Conservation (phyloP, 495 filamentous ascomycete species). For the Penicillium alfredii region DNA sequence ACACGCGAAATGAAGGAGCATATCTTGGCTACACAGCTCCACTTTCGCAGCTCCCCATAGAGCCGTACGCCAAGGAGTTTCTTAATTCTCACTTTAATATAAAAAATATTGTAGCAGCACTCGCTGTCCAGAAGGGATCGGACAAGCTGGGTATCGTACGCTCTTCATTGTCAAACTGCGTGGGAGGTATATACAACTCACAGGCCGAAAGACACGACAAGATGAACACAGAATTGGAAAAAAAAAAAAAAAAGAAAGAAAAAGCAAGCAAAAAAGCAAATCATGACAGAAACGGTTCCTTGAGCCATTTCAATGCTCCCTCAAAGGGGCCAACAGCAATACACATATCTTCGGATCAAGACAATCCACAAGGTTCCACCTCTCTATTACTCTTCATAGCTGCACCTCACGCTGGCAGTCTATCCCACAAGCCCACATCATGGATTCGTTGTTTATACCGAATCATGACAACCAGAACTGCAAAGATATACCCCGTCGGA, state of each 20-base stretch:
- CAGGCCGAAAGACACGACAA: constrained; percentile 29
- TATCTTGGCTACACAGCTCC: not conserved
- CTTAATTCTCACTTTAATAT: constrained; percentile 2
- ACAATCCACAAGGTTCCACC: constrained; percentile 7
- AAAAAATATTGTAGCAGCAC: constrained; percentile 13
- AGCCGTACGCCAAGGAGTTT: too few relatives aligned
- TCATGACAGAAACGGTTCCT: constrained; percentile 10
- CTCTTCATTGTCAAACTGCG: constrained; percentile 40
- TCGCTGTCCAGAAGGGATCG: too few relatives aligned
- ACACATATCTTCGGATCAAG: constrained; percentile 8
- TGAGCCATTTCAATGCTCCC: constrained; percentile 13
- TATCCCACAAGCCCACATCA: constrained; percentile 15
- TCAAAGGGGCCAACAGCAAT: too few relatives aligned
- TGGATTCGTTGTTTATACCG: constrained; percentile 10
- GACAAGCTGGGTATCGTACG: constrained; percentile 33
- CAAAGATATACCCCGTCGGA: constrained; percentile 7
- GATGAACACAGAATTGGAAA: constrained; percentile 31
- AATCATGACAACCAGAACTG: constrained; percentile 4
- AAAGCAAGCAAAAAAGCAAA: constrained; percentile 13
- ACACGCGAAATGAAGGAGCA: constrained; percentile 21
- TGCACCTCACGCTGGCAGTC: constrained; percentile 8
- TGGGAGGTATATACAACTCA: constrained; percentile 43
- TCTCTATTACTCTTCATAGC: constrained; percentile 16
- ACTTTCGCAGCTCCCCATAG: not conserved
- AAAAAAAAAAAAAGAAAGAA: constrained; percentile 16